phyloP scores from a whole-genome alignment of 257 asterid species.

The Perilla frutescens region DNA sequence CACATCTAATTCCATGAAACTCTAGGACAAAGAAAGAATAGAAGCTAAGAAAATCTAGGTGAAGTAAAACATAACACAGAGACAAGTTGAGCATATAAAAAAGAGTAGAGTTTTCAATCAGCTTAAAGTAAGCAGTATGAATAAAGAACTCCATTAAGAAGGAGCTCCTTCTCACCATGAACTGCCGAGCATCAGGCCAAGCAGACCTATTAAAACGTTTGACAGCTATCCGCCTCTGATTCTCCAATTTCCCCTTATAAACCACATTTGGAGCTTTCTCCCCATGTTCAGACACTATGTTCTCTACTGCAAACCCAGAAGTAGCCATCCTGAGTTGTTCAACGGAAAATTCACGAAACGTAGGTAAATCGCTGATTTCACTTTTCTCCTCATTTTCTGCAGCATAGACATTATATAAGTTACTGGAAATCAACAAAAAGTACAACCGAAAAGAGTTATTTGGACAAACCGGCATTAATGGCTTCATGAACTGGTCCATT shows the following conservation, averaged over 20 bases:
- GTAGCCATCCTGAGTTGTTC: conserved; percentile 87
- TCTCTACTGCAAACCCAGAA: conserved; percentile 90
- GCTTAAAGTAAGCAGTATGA: conserved; percentile 3
- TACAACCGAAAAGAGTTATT: neutral
- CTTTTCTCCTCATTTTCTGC: conserved; percentile 72
- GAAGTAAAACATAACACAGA: neutral
- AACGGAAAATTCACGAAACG: conserved; percentile 80
- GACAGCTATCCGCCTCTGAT: conserved; percentile 86
- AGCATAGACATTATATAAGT: conserved; percentile 28
- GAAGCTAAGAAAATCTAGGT: conserved; percentile 6
- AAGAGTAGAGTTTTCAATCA: neutral
- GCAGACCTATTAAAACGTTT: conserved; percentile 93
- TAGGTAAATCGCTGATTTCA: conserved; percentile 77
- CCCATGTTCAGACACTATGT: conserved; percentile 94
- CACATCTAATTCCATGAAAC: conserved; percentile 4
- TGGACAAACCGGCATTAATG: conserved; percentile 45
- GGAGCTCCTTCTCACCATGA: conserved; percentile 62
- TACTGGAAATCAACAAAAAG: neutral
- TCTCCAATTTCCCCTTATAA: conserved; percentile 85
- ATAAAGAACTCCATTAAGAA: conserved; percentile 13
- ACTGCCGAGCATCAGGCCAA: conserved; percentile 89
- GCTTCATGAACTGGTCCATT: conserved; percentile 53
- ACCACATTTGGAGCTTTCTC: conserved; percentile 98
- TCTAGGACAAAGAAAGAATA: neutral
- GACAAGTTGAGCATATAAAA: neutral